Percentiles rank a stretch among this genome's conserved stretches.
Evolutionary conservation across 2,329 filamentous ascomycete species (phyloP).

Genomic region (Metarhizium sp.): DNA sequence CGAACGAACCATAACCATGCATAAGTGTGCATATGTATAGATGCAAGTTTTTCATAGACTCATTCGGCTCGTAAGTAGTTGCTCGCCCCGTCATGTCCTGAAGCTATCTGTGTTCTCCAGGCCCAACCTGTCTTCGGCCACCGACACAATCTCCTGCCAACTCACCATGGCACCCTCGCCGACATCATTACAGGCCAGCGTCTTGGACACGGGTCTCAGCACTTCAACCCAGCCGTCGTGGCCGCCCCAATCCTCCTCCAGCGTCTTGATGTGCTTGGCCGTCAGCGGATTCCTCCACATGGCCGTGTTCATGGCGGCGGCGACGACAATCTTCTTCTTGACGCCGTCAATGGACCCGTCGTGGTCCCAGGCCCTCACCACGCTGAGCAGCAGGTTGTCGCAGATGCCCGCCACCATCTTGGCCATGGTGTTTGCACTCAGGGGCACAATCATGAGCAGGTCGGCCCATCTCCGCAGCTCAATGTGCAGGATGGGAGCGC

Average conservation of each 20-base stretch:
- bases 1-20: too few species aligned
- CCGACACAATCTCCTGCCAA: conserved; percentile 64
- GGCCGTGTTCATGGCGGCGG: conserved; percentile 77
- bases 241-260: conserved; percentile 67
- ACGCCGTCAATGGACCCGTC: conserved; percentile 46
- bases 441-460: conserved; percentile 67
- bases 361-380: conserved; percentile 83
- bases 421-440: conserved; percentile 78
- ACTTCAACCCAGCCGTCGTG: conserved; percentile 50
- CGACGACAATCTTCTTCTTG: conserved; percentile 61
- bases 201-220: conserved; percentile 63
- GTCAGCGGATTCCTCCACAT: conserved; percentile 90
- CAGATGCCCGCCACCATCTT: conserved; percentile 72
- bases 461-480: conserved; percentile 74
- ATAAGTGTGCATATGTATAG: too few species aligned
- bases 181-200: conserved; percentile 74
- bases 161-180: conserved; percentile 77
- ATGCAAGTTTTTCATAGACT: too few species aligned
- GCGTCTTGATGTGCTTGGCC: conserved; percentile 54
- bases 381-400: conserved; percentile 64
- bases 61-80: too few species aligned
- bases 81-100: background rate
- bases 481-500: conserved; percentile 80
- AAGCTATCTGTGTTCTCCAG: conserved; percentile 2
- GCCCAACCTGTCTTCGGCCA: conserved; percentile 47